Evolutionary conservation across 495 filamentous ascomycete genomes (phyloP), one percentile per base, ranked within the genome.

Genomic region (Acidiella bohemica): DNA sequence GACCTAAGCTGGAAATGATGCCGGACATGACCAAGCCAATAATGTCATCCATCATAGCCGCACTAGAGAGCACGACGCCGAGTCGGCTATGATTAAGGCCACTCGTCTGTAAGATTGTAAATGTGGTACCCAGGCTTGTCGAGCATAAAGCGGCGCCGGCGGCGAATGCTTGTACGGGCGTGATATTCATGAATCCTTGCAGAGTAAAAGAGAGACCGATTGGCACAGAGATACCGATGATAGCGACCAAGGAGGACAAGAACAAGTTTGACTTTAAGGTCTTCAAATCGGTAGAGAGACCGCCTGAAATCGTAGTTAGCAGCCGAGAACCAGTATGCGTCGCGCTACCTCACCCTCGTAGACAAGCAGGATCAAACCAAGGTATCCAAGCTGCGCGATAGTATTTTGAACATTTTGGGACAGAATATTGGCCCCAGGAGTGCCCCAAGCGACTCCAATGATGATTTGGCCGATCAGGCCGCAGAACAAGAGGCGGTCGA

Each of bases 41-140:
- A 1, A 90, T 79, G 61, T 88, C 84, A 57, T 90, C 84, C 50
- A 93, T 67, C 69, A 90, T 80, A 14, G 81, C 84, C 3, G 80
- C 81, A 40, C 72, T 75, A 8, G 69, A 67, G 0, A 84, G 68
- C 0, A 90, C 76, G 0, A 71, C 69, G 0, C 83, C 84, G 1
- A 87, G 57, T 3, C 79, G 67, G 1, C 77, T 82, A 3, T 63
- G 55, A 16, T 65, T 62, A 10, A 80, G 60, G 6, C 62, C 66
- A 0, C 66, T 70, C 26, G 73, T 70, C 10, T 62, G 61, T 0
- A 93, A 64, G 21, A 90, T 72, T 2, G 78, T 72, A 39, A 87
- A 88, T 0, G 80, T 90, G 0, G 81, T 88, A 4, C 84, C 82
- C 0, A 90, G 60, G 46, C 73, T 79, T 1, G 83, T 90, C 2